Conservation (phyloP, 768 basidiomycete genomes). For the Goffeauzyma gilvescens region DNA sequence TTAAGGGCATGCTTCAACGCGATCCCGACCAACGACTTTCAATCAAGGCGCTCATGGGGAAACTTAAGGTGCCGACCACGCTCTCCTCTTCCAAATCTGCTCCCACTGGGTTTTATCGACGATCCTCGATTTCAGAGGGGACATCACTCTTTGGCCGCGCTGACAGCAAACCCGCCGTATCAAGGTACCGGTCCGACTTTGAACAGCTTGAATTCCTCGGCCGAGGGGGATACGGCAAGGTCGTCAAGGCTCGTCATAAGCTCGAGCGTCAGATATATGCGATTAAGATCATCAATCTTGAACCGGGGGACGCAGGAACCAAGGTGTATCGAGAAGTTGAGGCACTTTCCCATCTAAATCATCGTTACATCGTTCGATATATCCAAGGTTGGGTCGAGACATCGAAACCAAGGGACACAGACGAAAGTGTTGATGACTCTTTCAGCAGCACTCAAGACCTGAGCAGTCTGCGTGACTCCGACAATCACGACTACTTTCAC, state of each 20-base stretch:
- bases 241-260: slow-evolving; percentile 72
- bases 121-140: background rate
- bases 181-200: slow-evolving; percentile 84
- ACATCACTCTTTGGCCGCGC: background rate
- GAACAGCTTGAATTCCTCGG: slow-evolving; percentile 78
- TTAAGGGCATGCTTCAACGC: slow-evolving; percentile 21
- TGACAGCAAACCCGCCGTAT: slow-evolving; percentile 37
- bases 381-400: slow-evolving; percentile 12
- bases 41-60: too few species aligned
- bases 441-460: slow-evolving; percentile 1
- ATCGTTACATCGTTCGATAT: slow-evolving; percentile 59
- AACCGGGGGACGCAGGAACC: slow-evolving; percentile 55
- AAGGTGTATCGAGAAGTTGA: slow-evolving; percentile 84
- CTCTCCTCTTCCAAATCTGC: background rate
- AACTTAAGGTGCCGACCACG: too few species aligned
- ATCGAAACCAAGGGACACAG: background rate
- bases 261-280: slow-evolving; percentile 18
- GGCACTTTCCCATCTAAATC: slow-evolving; percentile 65
- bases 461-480: background rate
- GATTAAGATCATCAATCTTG: slow-evolving; percentile 60
- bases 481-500: slow-evolving; percentile 36
- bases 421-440: slow-evolving; percentile 3
- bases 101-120: background rate
- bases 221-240: slow-evolving; percentile 76
- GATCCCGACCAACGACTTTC: too few species aligned